Conservation (phyloP, 176 grass and related monocot species). For the Carex parvula region DNA sequence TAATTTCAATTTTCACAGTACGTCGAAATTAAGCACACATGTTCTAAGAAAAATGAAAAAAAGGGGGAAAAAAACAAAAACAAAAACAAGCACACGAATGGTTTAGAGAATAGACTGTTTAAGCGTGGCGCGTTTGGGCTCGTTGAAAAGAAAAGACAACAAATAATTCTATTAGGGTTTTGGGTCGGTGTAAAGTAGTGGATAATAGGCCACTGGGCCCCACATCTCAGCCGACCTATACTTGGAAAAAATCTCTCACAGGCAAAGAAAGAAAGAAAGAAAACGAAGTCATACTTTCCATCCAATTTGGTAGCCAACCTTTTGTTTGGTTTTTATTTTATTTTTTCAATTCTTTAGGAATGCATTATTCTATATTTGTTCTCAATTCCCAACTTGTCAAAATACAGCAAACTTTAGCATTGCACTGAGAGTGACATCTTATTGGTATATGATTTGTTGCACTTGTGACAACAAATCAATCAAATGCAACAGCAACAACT, state of each 20-base stretch:
- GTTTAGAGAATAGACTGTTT: background rate
- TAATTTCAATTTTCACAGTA: background rate
- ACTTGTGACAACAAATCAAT: background rate
- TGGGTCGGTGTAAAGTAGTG: conserved; percentile 20
- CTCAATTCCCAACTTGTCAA: background rate
- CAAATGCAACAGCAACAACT: background rate
- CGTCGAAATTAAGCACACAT: background rate
- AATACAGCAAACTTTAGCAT: background rate
- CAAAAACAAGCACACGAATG: background rate
- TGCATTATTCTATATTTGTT: background rate
- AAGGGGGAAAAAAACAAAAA: background rate
- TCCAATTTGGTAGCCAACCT: conserved; percentile 12
- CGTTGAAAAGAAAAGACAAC: conserved; percentile 6
- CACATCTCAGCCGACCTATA: conserved; percentile 18
- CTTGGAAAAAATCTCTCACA: background rate
- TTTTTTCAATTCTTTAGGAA: background rate
- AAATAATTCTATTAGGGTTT: background rate
- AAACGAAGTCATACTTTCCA: background rate
- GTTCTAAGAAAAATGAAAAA: background rate
- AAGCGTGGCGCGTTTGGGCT: background rate
- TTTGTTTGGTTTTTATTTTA: background rate
- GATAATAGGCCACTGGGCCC: background rate
- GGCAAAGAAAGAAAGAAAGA: background rate
- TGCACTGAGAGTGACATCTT: background rate
- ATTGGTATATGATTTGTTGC: conserved; percentile 4